These are phyloP conservation scores for Globisporangium solare DNA, from an alignment of 352 stramenopile genomes.

Conservation along the genomic window DNA sequence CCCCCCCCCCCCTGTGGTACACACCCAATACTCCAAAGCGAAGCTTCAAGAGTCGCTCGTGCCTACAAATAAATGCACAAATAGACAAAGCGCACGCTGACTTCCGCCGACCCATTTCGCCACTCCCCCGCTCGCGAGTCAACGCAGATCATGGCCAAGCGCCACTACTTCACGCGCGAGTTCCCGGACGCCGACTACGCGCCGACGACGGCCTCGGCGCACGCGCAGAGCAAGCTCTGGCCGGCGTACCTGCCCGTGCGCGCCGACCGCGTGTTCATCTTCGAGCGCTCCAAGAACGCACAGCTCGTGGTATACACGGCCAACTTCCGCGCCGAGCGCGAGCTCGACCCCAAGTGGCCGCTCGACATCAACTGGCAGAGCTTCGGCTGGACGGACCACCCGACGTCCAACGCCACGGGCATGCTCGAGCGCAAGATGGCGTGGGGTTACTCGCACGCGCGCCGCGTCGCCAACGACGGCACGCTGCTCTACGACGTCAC, in stretches of 20 bases:
- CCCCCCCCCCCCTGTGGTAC: too few relatives aligned
- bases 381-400: slow-evolving; percentile 67
- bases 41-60: too few relatives aligned
- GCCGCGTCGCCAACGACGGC: slow-evolving; percentile 3
- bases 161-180: slow-evolving; percentile 64
- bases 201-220: slow-evolving; percentile 48
- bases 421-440: slow-evolving; percentile 64
- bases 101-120: too few relatives aligned
- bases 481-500: slow-evolving; percentile 52
- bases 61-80: too few relatives aligned
- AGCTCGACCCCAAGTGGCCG: slow-evolving; percentile 56
- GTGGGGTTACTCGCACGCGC: slow-evolving; percentile 57
- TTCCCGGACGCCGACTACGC: slow-evolving; percentile 69
- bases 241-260: slow-evolving; percentile 55
- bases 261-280: slow-evolving; percentile 63
- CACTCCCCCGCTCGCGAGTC: too few relatives aligned
- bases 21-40: too few relatives aligned
- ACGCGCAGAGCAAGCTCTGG: slow-evolving; percentile 64
- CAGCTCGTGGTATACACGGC: slow-evolving; percentile 75
- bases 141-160: slow-evolving; percentile 17
- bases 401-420: slow-evolving; percentile 58
- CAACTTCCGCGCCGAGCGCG: slow-evolving; percentile 48
- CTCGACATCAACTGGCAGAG: slow-evolving; percentile 83
- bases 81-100: too few relatives aligned
- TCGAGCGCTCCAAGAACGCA: slow-evolving; percentile 79